A percentile compares a stretch with the other conserved stretches of the same genome.
Evolutionary conservation across 2,329 filamentous ascomycete genomes (phyloP).

Genomic region (Mycosphaerella arachidis): DNA sequence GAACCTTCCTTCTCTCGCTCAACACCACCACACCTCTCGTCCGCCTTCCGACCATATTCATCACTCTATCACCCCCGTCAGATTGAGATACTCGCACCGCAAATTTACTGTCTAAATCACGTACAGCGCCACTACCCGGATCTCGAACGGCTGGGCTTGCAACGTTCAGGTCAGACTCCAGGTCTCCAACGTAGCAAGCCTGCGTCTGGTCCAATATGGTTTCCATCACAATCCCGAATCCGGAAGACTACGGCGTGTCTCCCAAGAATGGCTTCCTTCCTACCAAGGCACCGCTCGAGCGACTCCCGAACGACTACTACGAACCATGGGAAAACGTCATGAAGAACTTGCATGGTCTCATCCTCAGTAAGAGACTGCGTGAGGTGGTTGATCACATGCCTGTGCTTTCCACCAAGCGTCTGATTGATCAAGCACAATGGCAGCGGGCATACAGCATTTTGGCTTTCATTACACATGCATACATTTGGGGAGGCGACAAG

Average conservation of each 20-base stretch:
- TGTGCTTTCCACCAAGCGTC: slow-evolving; percentile 73
- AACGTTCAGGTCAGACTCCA: slow-evolving; percentile 26
- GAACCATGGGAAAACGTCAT: slow-evolving; percentile 88
- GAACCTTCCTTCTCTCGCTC: not conserved
- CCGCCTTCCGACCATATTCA: not conserved
- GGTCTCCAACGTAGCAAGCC: slow-evolving; percentile 34
- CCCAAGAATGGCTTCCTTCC: slow-evolving; percentile 82
- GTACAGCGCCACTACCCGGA: slow-evolving; percentile 7
- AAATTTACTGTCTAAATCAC: not conserved
- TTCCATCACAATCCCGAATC: slow-evolving; percentile 43
- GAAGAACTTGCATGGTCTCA: slow-evolving; percentile 78
- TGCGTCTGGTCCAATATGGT: slow-evolving; percentile 39
- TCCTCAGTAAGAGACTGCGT: slow-evolving; percentile 78
- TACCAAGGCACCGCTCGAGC: slow-evolving; percentile 69
- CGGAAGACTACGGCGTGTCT: slow-evolving; percentile 77
- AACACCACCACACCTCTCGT: not conserved
- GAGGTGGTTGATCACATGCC: slow-evolving; percentile 75
- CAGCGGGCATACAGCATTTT: slow-evolving; percentile 77
- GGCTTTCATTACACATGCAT: slow-evolving; percentile 74
- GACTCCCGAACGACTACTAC: slow-evolving; percentile 86
- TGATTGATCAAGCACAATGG: slow-evolving; percentile 86
- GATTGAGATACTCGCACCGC: not conserved
- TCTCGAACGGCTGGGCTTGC: slow-evolving; percentile 33
- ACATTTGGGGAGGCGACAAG: slow-evolving; percentile 80
- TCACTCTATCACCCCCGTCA: not conserved